Conservation (phyloP, 2,329 filamentous ascomycete genomes). For the Triangularia verruculosa region DNA sequence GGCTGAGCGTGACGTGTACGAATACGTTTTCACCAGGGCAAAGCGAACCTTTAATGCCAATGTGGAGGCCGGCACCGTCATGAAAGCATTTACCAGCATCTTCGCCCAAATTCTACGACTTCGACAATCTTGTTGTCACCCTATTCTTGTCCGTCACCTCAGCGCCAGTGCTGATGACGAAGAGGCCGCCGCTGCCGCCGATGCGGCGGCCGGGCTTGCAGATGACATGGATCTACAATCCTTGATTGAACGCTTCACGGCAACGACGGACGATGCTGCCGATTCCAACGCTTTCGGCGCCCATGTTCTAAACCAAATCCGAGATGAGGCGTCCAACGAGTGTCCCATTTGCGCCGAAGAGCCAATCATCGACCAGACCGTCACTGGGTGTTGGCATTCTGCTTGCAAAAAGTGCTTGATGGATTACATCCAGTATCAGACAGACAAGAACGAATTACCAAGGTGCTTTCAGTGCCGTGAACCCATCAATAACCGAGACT, state of each 20-base stretch:
- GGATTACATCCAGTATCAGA: constrained; percentile 84
- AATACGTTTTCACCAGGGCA: constrained; percentile 80
- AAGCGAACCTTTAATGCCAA: constrained; percentile 84
- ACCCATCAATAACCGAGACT: constrained; percentile 73
- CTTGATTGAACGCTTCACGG: constrained; percentile 80
- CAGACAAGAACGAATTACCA: constrained; percentile 69
- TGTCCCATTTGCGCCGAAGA: constrained; percentile 95
- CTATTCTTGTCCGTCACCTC: constrained; percentile 81
- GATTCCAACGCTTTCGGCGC: constrained; percentile 74
- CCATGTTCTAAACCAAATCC: constrained; percentile 85
- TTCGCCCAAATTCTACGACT: constrained; percentile 94
- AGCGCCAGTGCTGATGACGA: constrained; percentile 84
- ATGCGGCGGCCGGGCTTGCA: constrained; percentile 75
- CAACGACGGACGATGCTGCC: constrained; percentile 58
- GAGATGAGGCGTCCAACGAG: constrained; percentile 82
- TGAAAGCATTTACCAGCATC: constrained; percentile 95
- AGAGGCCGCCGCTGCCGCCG: constrained; percentile 72
- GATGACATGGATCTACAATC: constrained; percentile 95
- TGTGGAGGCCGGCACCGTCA: constrained; percentile 83
- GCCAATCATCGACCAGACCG: constrained; percentile 89
- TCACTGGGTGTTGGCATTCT: constrained; percentile 96
- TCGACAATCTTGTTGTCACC: constrained; percentile 92
- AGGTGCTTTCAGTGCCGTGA: constrained; percentile 90
- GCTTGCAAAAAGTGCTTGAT: constrained; percentile 93
- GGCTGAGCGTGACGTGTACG: constrained; percentile 85